phyloP scores from a whole-genome alignment of 163 green algal species.

The Trebouxiophyceae sp. region DNA sequence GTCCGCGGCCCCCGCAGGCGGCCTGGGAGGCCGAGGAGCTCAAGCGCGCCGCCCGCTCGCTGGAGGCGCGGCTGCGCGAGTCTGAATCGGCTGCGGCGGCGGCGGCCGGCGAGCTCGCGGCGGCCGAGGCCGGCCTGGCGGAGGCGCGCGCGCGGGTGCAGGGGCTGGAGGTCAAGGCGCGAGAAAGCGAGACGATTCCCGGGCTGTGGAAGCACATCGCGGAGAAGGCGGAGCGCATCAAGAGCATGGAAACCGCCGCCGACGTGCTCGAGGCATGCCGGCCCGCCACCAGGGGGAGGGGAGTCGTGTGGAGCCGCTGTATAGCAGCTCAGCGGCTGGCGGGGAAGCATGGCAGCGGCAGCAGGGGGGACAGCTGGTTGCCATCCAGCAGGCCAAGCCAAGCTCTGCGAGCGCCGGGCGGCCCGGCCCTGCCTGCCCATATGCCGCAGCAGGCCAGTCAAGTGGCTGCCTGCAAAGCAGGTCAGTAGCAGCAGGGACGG shows the following conservation, averaged over 20 bases:
- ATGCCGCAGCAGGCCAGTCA: too few relatives aligned
- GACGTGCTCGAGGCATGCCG: too few relatives aligned
- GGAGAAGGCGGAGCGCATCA: not conserved
- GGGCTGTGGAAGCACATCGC: conserved; percentile 2
- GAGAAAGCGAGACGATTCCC: conserved; percentile 1
- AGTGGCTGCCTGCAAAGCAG: too few relatives aligned
- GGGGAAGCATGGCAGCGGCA: too few relatives aligned
- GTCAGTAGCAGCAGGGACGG: too few relatives aligned
- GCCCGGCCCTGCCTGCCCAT: too few relatives aligned
- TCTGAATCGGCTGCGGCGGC: conserved; percentile 8
- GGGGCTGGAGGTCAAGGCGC: not conserved
- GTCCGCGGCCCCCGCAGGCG: not conserved
- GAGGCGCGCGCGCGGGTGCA: not conserved
- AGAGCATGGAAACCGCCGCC: not conserved
- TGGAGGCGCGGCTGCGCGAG: conserved; percentile 2
- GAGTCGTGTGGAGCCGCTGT: too few relatives aligned
- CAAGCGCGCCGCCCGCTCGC: not conserved
- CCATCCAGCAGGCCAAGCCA: too few relatives aligned
- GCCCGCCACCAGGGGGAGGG: too few relatives aligned
- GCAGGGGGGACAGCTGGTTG: too few relatives aligned
- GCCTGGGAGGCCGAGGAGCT: conserved; percentile 23
- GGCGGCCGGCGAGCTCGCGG: not conserved
- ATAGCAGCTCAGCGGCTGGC: too few relatives aligned
- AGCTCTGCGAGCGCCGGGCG: too few relatives aligned
- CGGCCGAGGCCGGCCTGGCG: conserved; percentile 4